Conservation (phyloP, 2,329 filamentous ascomycete species). For the Paracamarosporium sp. region DNA sequence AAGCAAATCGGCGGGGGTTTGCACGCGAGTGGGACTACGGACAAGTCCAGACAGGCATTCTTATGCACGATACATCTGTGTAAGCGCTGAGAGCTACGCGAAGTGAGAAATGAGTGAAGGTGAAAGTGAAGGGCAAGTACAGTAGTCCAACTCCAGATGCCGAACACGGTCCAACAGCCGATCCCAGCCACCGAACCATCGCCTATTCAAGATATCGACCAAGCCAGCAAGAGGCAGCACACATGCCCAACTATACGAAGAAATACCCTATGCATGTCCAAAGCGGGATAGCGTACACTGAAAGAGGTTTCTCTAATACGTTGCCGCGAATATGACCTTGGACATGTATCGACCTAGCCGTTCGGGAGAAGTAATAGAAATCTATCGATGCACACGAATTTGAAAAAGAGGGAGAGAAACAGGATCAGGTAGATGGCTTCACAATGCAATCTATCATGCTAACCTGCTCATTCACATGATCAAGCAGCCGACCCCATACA, state of each 20-base stretch:
- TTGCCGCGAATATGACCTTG: no score
- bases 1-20: slow-evolving; percentile 7
- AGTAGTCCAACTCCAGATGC: not conserved
- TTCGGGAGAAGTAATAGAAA: no score
- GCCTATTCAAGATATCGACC: not conserved
- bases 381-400: no score
- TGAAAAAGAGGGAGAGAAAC: not conserved
- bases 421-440: no score
- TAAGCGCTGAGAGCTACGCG: not conserved
- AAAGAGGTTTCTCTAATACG: no score
- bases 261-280: no score
- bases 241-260: not conserved
- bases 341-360: no score
- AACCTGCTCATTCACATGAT: slow-evolving; percentile 78
- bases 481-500: slow-evolving; percentile 92
- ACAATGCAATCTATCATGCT: not conserved
- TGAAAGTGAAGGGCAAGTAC: not conserved
- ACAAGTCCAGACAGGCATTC: not conserved
- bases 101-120: not conserved
- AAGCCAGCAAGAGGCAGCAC: not conserved
- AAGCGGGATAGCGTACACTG: no score
- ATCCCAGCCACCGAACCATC: not conserved
- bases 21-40: not conserved
- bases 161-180: not conserved
- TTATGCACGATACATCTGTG: not conserved